These are phyloP conservation scores for Trichoderma sp. DNA, from an alignment of 2,329 filamentous ascomycete genomes.

Conservation along the genomic window DNA sequence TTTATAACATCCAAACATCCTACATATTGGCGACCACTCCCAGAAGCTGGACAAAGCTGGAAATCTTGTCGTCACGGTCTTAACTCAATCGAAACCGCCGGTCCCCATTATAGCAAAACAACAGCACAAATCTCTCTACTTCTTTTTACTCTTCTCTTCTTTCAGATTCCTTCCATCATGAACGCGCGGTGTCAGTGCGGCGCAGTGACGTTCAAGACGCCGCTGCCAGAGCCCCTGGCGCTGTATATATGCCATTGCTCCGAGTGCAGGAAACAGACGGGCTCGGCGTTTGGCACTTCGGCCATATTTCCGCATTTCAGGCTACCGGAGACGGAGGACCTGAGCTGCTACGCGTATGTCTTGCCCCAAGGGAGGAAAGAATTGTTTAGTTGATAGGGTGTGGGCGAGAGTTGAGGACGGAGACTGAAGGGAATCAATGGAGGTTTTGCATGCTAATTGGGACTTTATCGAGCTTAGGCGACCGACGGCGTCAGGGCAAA, in stretches of 20 bases:
- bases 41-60: not conserved
- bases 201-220: slow-evolving; percentile 62
- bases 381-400: not conserved
- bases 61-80: not conserved
- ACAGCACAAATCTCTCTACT: not conserved
- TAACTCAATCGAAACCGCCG: not conserved
- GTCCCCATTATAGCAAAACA: not conserved
- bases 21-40: not conserved
- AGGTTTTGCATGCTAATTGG: not conserved
- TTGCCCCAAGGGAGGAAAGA: not conserved
- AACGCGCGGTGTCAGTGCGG: slow-evolving; percentile 67
- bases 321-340: slow-evolving; percentile 49
- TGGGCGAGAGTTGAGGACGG: not conserved
- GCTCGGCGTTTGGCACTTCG: slow-evolving; percentile 67
- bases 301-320: slow-evolving; percentile 70
- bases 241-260: slow-evolving; percentile 72
- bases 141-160: not conserved
- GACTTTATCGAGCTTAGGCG: slow-evolving; percentile 45
- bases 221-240: slow-evolving; percentile 59
- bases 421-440: not conserved
- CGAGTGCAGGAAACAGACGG: slow-evolving; percentile 65
- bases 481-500: slow-evolving; percentile 57
- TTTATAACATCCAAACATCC: not conserved
- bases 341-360: slow-evolving; percentile 58
- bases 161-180: slow-evolving; percentile 42